A percentile compares a stretch with the other conserved stretches of the same genome.
These are phyloP conservation scores for Calocera cornea DNA, from an alignment of 768 basidiomycete species.

Conservation along the genomic window DNA sequence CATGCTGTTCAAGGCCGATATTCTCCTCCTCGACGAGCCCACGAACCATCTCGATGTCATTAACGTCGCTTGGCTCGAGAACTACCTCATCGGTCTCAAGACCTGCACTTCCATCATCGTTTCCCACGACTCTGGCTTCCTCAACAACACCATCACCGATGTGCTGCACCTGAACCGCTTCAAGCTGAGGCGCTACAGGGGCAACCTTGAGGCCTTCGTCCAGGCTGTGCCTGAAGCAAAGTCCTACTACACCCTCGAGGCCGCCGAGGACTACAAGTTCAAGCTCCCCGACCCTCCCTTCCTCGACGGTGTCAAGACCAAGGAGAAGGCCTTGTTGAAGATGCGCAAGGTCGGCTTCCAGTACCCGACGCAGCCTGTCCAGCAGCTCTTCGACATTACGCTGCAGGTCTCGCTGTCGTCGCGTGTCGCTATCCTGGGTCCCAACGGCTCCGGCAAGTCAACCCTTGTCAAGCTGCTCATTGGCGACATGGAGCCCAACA, in stretches of 20 bases:
- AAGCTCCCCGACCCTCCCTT: constrained; percentile 94
- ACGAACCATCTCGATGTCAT: constrained; percentile 90
- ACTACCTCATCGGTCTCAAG: constrained; percentile 74
- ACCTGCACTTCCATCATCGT: constrained; percentile 96
- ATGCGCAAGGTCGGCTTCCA: constrained; percentile 98
- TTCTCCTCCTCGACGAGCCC: constrained; percentile 89
- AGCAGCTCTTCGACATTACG: constrained; percentile 87
- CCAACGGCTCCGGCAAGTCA: constrained; percentile 97
- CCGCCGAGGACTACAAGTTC: constrained; percentile 94
- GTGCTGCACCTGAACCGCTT: constrained; percentile 96
- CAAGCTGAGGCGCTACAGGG: constrained; percentile 90
- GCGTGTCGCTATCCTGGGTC: constrained; percentile 95
- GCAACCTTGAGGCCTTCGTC: constrained; percentile 91
- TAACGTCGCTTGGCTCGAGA: constrained; percentile 96
- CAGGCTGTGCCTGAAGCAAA: constrained; percentile 91
- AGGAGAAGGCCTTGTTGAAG: constrained; percentile 93
- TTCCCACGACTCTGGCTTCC: constrained; percentile 93
- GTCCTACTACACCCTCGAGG: constrained; percentile 94
- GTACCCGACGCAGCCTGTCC: constrained; percentile 72
- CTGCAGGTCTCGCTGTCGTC: constrained; percentile 96
- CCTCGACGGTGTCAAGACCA: constrained; percentile 99
- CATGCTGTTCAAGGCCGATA: constrained; percentile 97
- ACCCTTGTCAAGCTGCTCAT: constrained; percentile 95
- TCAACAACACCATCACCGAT: constrained; percentile 97
- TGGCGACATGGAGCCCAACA: constrained; percentile 92